Conservation (phyloP, 2,329 filamentous ascomycete genomes). For the Trichophyton verrucosum region DNA sequence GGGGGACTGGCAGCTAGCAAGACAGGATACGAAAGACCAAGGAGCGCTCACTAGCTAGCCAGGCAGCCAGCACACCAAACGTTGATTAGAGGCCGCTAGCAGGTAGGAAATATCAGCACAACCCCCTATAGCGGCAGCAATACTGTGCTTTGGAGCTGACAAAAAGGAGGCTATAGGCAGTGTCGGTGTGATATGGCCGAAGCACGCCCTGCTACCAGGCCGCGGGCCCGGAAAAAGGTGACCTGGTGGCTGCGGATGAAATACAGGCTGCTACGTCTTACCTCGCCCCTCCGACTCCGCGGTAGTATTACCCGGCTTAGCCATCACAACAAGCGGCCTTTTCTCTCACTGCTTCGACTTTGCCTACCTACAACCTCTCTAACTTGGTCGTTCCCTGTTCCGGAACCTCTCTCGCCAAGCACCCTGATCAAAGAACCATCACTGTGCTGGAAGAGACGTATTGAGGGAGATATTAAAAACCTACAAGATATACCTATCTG, state of each 20-base stretch:
- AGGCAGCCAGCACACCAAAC: no score
- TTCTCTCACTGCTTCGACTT: constrained; percentile 13
- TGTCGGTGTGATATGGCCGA: background rate
- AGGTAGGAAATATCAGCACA: no score
- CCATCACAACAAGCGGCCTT: constrained; percentile 12
- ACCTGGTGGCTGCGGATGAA: constrained; percentile 12
- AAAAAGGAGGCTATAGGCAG: no score
- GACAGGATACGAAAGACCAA: no score
- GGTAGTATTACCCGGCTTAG: constrained; percentile 13
- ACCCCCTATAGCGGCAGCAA: no score
- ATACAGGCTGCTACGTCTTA: constrained; percentile 3
- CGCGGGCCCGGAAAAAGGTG: constrained; percentile 4
- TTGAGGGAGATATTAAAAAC: constrained; percentile 9
- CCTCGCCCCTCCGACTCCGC: constrained; percentile 11
- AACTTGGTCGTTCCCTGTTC: constrained; percentile 12
- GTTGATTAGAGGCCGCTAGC: no score
- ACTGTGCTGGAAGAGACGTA: constrained; percentile 8
- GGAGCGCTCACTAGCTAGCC: no score
- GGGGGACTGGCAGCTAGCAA: no score
- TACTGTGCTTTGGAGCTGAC: no score
- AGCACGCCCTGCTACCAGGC: background rate
- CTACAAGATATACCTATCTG: constrained; percentile 10
- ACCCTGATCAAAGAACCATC: constrained; percentile 4
- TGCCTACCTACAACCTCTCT: constrained; percentile 9
- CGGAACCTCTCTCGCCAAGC: background rate